Base-by-base conservation (phyloP, 352 stramenopile genomes). In the Pythium plurisporium region DNA sequence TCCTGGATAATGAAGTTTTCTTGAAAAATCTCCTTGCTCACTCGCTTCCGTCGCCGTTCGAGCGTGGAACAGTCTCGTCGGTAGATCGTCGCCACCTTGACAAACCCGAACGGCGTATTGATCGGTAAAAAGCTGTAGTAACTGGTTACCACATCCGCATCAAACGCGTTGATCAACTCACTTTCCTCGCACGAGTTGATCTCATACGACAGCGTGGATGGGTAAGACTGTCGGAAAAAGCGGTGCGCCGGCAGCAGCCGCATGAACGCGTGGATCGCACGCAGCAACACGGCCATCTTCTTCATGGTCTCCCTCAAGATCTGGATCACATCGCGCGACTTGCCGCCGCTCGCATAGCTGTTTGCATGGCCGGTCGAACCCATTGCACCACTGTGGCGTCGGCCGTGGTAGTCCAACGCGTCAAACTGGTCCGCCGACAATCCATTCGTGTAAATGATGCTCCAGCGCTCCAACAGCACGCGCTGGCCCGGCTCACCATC, bases 1-100 rank as follows among this genome's bases (percentile, higher is more conserved):
- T 94, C 82, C 37, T 91, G 80, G 48, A 94, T 94, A 56, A 94
- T 92, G 33, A 75, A 83, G 43, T 91, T 86, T 38, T 87, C 70
- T 30, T 89, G 70, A 37, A 91, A 87, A 30, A 89, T 76, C 36
- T 72, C 62, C 7, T 79, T 64, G 29, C 33, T 61, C 22, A 56
- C 55, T 17, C 55, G 49, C 19, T 77, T 73, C 15, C 75, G 68
- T 46, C 51, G 54, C 34, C 75, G 62, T 19, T 63, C 74, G 10
- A 86, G 67, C 17, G 69, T 61, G 22, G 83, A 72, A 36, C 73
- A 86, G 42, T 89, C 72, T 7, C 69, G 69, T 37, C 82, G 81
- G 61, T 94, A 94, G 5, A 89, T 49, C 1, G 77, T 70, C 4
- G 69, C 58, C 0, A 93, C 62, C 63, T 88, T 89, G 27, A 94